Conservation (phyloP, 495 filamentous ascomycete species). For the Polyplosphaeria fusca region DNA sequence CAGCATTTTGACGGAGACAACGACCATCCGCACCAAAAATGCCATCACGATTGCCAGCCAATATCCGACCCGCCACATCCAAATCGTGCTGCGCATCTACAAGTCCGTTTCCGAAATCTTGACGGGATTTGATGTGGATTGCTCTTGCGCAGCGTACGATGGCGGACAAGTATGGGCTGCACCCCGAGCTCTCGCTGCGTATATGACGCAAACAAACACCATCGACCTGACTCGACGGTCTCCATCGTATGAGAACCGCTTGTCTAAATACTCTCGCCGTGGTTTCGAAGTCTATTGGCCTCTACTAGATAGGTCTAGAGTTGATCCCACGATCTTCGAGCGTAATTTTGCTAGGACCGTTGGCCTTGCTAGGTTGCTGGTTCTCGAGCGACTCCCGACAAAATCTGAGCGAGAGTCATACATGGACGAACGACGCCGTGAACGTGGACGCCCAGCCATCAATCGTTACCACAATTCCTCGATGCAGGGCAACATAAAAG, state of each 20-base stretch:
- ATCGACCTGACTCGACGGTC: constrained; percentile 75
- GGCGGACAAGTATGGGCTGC: constrained; percentile 70
- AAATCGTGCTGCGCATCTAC: constrained; percentile 82
- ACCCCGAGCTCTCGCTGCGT: constrained; percentile 68
- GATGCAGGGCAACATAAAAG: constrained; percentile 63
- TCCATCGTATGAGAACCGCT: constrained; percentile 79
- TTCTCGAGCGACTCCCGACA: constrained; percentile 74
- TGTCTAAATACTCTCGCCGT: constrained; percentile 82
- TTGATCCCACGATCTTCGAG: constrained; percentile 84
- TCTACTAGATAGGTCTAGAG: constrained; percentile 62
- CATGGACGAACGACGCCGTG: constrained; percentile 58
- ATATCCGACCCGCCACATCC: constrained; percentile 75
- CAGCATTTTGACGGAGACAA: constrained; percentile 70
- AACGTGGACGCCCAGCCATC: constrained; percentile 61
- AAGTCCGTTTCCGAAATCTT: constrained; percentile 76
- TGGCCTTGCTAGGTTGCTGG: constrained; percentile 73
- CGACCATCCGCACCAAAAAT: constrained; percentile 75
- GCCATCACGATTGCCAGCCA: constrained; percentile 79
- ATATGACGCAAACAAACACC: constrained; percentile 73
- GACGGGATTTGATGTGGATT: constrained; percentile 83
- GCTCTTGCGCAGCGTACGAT: constrained; percentile 74
- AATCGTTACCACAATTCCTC: constrained; percentile 31
- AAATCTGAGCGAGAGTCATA: constrained; percentile 63
- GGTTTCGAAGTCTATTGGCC: constrained; percentile 81
- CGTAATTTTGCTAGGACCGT: constrained; percentile 68